phyloP scores from a whole-genome alignment of 805 yeast species.

The Spathaspora gorwiae region DNA sequence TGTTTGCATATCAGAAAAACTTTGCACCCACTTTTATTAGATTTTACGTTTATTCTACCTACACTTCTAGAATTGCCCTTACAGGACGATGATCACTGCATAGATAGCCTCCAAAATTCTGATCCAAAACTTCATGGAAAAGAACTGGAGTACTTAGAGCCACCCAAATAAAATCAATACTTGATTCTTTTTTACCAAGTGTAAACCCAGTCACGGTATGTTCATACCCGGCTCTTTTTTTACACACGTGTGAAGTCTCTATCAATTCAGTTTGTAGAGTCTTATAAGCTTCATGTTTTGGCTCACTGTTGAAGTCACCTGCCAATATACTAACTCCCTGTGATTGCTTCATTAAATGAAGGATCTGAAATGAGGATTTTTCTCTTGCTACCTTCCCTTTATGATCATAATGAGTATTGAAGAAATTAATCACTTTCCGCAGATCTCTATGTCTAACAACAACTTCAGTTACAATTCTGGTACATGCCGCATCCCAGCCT shows the following conservation, averaged over 20 bases:
- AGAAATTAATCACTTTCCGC: slow-evolving; percentile 21
- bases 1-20: too few species aligned
- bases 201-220: slow-evolving; percentile 42
- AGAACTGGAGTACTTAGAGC: slow-evolving; percentile 12
- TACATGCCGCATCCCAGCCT: slow-evolving; percentile 47
- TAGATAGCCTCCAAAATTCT: slow-evolving; percentile 25
- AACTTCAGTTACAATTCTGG: slow-evolving; percentile 36
- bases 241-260: slow-evolving; percentile 14
- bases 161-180: slow-evolving; percentile 44
- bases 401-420: slow-evolving; percentile 40
- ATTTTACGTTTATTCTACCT: not conserved
- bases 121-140: slow-evolving; percentile 15
- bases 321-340: slow-evolving; percentile 23
- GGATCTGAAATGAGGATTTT: slow-evolving; percentile 26
- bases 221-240: slow-evolving; percentile 36
- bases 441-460: slow-evolving; percentile 20
- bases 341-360: slow-evolving; percentile 18
- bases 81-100: slow-evolving; percentile 40
- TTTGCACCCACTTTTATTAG: too few species aligned
- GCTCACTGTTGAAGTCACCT: slow-evolving; percentile 37
- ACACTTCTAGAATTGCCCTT: slow-evolving; percentile 8
- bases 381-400: slow-evolving; percentile 28
- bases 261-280: slow-evolving; percentile 22
- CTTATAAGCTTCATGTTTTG: slow-evolving; percentile 28
- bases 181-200: slow-evolving; percentile 16